Evolutionary conservation across 1,284 basidiomycete genomes (phyloP).

Genomic region (Rhodotorula mucilaginosa): DNA sequence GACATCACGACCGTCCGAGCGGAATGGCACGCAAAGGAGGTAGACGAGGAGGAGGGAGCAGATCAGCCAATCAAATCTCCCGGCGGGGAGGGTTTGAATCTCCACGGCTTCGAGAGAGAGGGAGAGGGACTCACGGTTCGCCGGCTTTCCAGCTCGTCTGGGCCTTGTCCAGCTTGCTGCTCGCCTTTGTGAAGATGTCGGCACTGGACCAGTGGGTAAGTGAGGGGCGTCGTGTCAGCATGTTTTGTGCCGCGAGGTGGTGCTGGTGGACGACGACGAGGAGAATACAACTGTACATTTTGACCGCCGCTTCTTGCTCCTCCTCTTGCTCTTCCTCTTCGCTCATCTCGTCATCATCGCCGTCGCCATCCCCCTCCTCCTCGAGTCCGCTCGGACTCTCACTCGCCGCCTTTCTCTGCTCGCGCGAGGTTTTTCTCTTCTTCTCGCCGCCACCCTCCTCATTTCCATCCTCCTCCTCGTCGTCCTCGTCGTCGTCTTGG

Average conservation of each 20-base stretch:
- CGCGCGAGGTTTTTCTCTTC: too few relatives aligned
- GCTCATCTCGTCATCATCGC: conserved; percentile 52
- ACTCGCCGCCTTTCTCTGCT: conserved; percentile 36
- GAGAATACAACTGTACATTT: conserved; percentile 32
- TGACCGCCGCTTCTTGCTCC: conserved; percentile 47
- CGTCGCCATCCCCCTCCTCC: conserved; percentile 50
- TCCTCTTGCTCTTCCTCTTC: conserved; percentile 46
- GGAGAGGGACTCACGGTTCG: conserved; percentile 61
- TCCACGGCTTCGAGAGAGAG: too few relatives aligned
- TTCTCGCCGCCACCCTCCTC: conserved; percentile 38
- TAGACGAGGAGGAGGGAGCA: background rate
- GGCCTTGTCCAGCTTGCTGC: conserved; percentile 52
- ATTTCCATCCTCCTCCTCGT: conserved; percentile 40
- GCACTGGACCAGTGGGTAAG: conserved; percentile 57
- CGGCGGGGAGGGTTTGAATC: too few relatives aligned
- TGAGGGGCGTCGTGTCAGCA: background rate
- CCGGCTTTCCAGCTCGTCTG: conserved; percentile 74
- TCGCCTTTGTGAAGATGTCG: conserved; percentile 61
- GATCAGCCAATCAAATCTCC: background rate
- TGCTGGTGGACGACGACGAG: too few relatives aligned
- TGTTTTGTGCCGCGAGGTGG: background rate
- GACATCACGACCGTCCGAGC: background rate
- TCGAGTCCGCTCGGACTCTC: conserved; percentile 32
- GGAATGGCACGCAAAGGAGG: background rate
- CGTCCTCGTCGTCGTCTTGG: conserved; percentile 48